Conservation (phyloP, 352 stramenopile genomes). For the Globisporangium takayamanum region DNA sequence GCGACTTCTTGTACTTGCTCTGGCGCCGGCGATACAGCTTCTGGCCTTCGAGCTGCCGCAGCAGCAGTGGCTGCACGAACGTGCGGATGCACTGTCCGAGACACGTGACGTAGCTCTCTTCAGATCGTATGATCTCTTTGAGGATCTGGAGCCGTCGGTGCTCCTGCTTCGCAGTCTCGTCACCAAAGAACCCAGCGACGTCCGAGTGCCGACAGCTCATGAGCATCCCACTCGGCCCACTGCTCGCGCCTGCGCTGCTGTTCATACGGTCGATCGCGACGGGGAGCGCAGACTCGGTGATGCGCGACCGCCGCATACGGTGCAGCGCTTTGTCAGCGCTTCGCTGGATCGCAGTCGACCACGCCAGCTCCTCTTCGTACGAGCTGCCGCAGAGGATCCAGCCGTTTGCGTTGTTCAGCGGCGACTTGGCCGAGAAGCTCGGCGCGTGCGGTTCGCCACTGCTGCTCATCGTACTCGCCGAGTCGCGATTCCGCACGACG, state of each 20-base stretch:
- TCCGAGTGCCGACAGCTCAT: constrained; percentile 21
- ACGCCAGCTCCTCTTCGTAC: constrained; percentile 58
- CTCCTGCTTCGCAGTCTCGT: constrained; percentile 54
- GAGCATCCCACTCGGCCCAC: constrained; percentile 17
- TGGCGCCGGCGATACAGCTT: constrained; percentile 58
- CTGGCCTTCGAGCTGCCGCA: constrained; percentile 73
- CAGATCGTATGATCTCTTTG: constrained; percentile 77
- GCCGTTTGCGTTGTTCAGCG: constrained; percentile 25
- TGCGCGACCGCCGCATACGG: constrained; percentile 45
- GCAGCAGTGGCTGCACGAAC: constrained; percentile 74
- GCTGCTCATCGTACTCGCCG: constrained; percentile 18
- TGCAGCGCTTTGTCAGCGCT: constrained; percentile 64
- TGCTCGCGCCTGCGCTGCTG: constrained; percentile 10
- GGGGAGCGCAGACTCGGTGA: constrained; percentile 43
- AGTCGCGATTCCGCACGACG: constrained; percentile 27
- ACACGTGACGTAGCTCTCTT: constrained; percentile 80
- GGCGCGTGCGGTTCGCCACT: constrained; percentile 15
- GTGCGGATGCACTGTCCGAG: constrained; percentile 79
- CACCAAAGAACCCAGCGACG: constrained; percentile 24
- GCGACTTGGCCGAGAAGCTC: constrained; percentile 7
- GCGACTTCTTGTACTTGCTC: constrained; percentile 54
- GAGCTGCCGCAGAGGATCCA: constrained; percentile 66
- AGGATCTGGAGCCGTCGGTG: constrained; percentile 66
- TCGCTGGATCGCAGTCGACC: constrained; percentile 58
- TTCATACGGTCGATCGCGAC: constrained; percentile 35